Evolutionary conservation across 1,284 basidiomycete species (phyloP).

Genomic region (Takashimella koratensis): DNA sequence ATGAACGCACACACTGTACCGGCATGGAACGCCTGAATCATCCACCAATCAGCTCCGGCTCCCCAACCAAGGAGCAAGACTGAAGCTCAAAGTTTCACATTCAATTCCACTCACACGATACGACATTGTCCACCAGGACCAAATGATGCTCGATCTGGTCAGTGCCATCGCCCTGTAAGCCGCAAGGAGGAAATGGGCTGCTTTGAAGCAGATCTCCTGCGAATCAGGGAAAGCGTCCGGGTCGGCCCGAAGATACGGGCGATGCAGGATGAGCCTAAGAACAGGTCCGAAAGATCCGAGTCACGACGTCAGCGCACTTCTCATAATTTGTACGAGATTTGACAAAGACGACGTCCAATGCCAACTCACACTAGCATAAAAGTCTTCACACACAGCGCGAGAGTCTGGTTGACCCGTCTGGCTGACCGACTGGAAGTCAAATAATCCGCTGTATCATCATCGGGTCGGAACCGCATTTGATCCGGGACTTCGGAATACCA

Average conservation of each 20-base stretch:
- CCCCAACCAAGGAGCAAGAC: no score
- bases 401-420: slow-evolving; percentile 38
- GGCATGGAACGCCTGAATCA: slow-evolving; percentile 47
- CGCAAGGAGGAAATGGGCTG: slow-evolving; percentile 40
- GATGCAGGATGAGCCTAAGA: slow-evolving; percentile 42
- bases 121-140: slow-evolving; percentile 48
- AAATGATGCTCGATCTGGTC: slow-evolving; percentile 40
- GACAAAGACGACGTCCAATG: no score
- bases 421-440: slow-evolving; percentile 18
- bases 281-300: no score
- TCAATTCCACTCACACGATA: slow-evolving; percentile 42
- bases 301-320: no score
- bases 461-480: slow-evolving; percentile 41
- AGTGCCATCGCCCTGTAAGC: slow-evolving; percentile 39
- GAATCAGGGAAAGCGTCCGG: slow-evolving; percentile 47
- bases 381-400: slow-evolving; percentile 45
- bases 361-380: slow-evolving; percentile 43
- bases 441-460: slow-evolving; percentile 28
- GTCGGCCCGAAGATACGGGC: slow-evolving; percentile 48
- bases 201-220: slow-evolving; percentile 35
- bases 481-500: slow-evolving; percentile 45
- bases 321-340: no score
- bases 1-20: slow-evolving; percentile 48
- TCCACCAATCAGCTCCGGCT: no score
- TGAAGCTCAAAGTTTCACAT: no score